Evolutionary conservation across 1,284 basidiomycete genomes (phyloP).

Genomic region (Erythrobasidium hasegawianum): DNA sequence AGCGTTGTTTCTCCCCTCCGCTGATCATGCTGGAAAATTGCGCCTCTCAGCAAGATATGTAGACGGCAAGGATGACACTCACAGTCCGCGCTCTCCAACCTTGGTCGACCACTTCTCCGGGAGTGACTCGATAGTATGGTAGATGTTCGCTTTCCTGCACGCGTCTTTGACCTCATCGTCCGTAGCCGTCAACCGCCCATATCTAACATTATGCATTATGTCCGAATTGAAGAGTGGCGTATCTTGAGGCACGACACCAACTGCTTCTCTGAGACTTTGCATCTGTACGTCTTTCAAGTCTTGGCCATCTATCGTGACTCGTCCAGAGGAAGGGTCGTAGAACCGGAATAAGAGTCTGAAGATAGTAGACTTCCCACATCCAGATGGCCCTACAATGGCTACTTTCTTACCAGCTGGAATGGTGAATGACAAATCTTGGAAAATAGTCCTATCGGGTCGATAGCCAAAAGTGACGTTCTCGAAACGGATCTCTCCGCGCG

Average conservation of each 20-base stretch:
- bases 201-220: slow-evolving; percentile 90
- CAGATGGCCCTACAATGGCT: slow-evolving; percentile 92
- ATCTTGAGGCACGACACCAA: slow-evolving; percentile 96
- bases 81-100: slow-evolving; percentile 80
- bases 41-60: not conserved
- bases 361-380: slow-evolving; percentile 96
- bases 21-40: slow-evolving; percentile 86
- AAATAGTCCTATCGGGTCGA: slow-evolving; percentile 83
- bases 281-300: slow-evolving; percentile 72
- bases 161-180: slow-evolving; percentile 85
- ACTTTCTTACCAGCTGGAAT: slow-evolving; percentile 94
- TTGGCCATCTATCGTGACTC: slow-evolving; percentile 81
- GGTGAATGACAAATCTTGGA: slow-evolving; percentile 80
- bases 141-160: slow-evolving; percentile 79
- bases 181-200: slow-evolving; percentile 80
- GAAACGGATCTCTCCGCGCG: slow-evolving; percentile 84
- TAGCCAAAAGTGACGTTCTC: slow-evolving; percentile 91
- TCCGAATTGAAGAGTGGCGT: slow-evolving; percentile 95
- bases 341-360: slow-evolving; percentile 92
- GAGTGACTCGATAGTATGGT: slow-evolving; percentile 70
- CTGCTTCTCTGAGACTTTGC: slow-evolving; percentile 65
- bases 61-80: too few species aligned
- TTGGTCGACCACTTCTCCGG: slow-evolving; percentile 84
- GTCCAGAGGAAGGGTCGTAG: slow-evolving; percentile 77
- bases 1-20: slow-evolving; percentile 93